A percentile compares a stretch with the other conserved stretches of the same genome.
phyloP scores from a whole-genome alignment of 2,329 filamentous ascomycete species.

The Talaromyces sp. region DNA sequence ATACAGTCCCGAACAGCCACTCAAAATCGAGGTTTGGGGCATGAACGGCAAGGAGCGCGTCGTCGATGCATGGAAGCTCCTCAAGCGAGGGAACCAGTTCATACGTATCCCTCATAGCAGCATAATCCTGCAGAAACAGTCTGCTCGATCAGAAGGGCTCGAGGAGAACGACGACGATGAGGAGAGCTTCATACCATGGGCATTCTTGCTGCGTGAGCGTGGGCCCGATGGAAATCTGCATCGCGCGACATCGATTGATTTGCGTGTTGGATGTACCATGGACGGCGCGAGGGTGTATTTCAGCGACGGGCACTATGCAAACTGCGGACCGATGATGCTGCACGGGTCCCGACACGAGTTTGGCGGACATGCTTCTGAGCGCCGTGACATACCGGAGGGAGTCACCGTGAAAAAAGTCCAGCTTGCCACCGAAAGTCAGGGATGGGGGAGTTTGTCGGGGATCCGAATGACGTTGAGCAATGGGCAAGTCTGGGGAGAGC shows the following conservation, averaged over 20 bases:
- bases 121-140: conserved; percentile 36
- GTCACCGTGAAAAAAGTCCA: neutral
- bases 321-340: conserved; percentile 35
- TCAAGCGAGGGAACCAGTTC: conserved; percentile 31
- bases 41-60: conserved; percentile 37
- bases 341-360: conserved; percentile 19
- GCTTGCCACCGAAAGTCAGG: neutral
- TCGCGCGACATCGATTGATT: conserved; percentile 40
- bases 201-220: conserved; percentile 19
- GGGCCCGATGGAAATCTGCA: conserved; percentile 19
- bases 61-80: conserved; percentile 23
- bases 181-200: conserved; percentile 18
- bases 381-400: neutral
- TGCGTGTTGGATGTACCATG: conserved; percentile 40
- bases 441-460: conserved; percentile 9
- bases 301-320: conserved; percentile 37
- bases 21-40: conserved; percentile 31
- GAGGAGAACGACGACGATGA: neutral
- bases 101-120: conserved; percentile 37
- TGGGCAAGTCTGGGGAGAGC: conserved; percentile 24
- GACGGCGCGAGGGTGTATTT: conserved; percentile 46
- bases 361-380: conserved; percentile 15
- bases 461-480: conserved; percentile 18
- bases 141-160: neutral
- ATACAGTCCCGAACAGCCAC: conserved; percentile 23